Base-by-base conservation (phyloP, 164 flowering plant species). In the Cinnamomum chago region DNA sequence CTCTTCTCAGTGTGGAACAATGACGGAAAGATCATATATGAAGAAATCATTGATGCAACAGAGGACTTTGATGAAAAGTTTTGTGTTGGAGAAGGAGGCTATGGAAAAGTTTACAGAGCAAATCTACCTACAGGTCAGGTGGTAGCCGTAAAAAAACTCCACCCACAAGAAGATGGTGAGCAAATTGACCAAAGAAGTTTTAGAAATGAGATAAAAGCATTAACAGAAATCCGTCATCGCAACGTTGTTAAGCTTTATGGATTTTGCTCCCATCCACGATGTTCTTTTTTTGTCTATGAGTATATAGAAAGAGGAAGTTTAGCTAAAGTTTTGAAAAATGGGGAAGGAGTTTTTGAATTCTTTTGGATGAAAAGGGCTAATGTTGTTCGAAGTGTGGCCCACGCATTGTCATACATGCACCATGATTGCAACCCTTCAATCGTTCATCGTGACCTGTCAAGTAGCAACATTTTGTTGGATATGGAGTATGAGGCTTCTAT, bases 401-500 rank as follows among this genome's bases (percentile, higher is more conserved):
- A 7, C 0, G 50, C 70, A 28, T 33, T 67, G 18, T 30, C 70
- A 5, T 67, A 67, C 70, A 67, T 67, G 70, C 70, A 67, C 47
- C 70, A 67, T 30, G 47, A 35, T 35, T 35, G 70, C 22, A 12
- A 3, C 27, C n/a, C 71, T 40, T 24, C 72, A 40, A 70, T 50
- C n/a, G 13, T 70, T 1, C 58, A 70, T 50, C 24, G 72, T 3
- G 72, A 70, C 18, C 7, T 70, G 15, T 70, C 72, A 74, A 1
- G 60, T 14, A 55, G 13, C 60, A 55, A 55, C 20, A 10, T 75
- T 52, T 22, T 25, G 27, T 24, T 79, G 80, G 24, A 80, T 78
- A 27, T 18, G 7, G 60, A 55, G n/a, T 12, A 11, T 55, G 20
- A 20, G n/a, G 60, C 60, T 17, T 12, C 15, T 55, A 4, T 14